A percentile compares a stretch with the other conserved stretches of the same genome.
phyloP scores from a whole-genome alignment of 2,329 filamentous ascomycete species.

The Phaeosphaeria sp. region DNA sequence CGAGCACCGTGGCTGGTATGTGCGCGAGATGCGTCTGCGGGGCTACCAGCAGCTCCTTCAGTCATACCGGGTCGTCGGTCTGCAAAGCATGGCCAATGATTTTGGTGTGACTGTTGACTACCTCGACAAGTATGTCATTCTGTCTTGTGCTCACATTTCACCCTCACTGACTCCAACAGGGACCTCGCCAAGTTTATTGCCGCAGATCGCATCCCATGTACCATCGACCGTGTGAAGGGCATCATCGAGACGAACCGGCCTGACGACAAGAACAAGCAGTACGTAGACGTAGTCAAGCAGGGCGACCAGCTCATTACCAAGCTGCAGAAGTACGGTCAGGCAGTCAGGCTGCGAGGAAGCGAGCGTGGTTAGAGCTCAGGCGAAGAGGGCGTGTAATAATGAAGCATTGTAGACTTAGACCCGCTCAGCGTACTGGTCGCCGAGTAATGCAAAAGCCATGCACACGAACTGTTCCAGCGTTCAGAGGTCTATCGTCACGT shows the following conservation, averaged over 20 bases:
- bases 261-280: constrained; percentile 99
- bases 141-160: not conserved
- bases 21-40: constrained; percentile 95
- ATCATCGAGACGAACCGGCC: constrained; percentile 98
- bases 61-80: constrained; percentile 95
- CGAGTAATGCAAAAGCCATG: constrained; percentile 17
- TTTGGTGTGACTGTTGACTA: constrained; percentile 98
- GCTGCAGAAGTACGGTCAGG: constrained; percentile 98
- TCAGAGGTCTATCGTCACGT: too few relatives aligned
- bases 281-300: constrained; percentile 96
- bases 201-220: constrained; percentile 90
- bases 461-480: too few relatives aligned
- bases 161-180: constrained; percentile 55
- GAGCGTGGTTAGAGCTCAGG: constrained; percentile 73
- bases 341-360: constrained; percentile 90
- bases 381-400: constrained; percentile 25
- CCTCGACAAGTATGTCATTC: constrained; percentile 75
- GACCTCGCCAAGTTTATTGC: constrained; percentile 98
- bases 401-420: constrained; percentile 32
- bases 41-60: constrained; percentile 97
- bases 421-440: constrained; percentile 17
- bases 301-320: constrained; percentile 98
- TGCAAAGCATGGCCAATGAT: constrained; percentile 95
- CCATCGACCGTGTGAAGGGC: constrained; percentile 94
- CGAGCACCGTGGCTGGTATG: constrained; percentile 96